Base-by-base conservation (phyloP, 768 basidiomycete genomes). In the Gloeopeniophorella convolvens region DNA sequence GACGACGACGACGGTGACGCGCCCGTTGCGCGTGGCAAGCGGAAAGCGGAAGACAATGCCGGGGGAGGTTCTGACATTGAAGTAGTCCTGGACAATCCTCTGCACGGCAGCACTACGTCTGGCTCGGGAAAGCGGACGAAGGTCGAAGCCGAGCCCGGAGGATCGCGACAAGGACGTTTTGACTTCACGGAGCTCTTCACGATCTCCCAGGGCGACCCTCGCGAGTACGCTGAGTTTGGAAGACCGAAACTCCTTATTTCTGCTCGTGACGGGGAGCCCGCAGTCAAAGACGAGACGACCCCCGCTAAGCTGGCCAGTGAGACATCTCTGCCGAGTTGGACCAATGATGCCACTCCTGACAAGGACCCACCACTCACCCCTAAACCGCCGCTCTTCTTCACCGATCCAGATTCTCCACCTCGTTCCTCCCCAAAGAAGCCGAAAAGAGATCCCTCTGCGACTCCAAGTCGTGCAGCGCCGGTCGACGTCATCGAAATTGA, bases 1-100 rank as follows among this genome's bases (percentile, higher is more conserved):
- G 63, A 65, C 36, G 64, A 65, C 28, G 65, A 64, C 13, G 50
- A 34, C 15, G 41, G 32, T 11, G 21, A 10, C 15, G 34, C 12
- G 6, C 47, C 50, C n/a, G 24, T 28, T 7, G 40, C 49, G 11
- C 9, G 16, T 23, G 13, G 45, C 30, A 56, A 48, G 34, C 48
- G 56, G 28, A 53, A 52, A 36, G 33, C 50, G n/a, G 37, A 49
- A 27, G 43, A 50, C 42, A 12, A 23, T 28, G 28, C 51, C 16
- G 49, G 41, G 8, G 26, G 40, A n/a, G 27, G 51, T 30, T 49
- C 53, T 37, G 62, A 62, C 44, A 36, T 62, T 21, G 59, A 63
- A 27, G 39, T 61, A 15, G 30, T 61, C 18, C 49, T 52, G 26
- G 28, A 11, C 18, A 23, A 36, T 8, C 13, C 31, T 24, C 20